phyloP scores from a whole-genome alignment of 192 early-diverging fungal genomes.

The Polychytrium aggregatum region DNA sequence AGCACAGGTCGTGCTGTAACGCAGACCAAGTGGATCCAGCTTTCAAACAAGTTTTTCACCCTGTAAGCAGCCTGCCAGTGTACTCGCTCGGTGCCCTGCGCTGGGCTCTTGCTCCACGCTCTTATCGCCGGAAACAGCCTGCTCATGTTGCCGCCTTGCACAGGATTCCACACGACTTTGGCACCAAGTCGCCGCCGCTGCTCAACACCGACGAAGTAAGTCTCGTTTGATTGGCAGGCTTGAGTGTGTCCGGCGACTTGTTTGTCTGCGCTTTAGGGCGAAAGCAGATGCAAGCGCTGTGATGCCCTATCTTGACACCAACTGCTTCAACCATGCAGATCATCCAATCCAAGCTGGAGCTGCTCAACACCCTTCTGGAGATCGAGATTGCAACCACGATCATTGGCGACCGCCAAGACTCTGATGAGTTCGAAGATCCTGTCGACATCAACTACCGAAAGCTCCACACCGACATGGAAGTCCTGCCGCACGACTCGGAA shows the following conservation, averaged over 20 bases:
- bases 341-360: constrained; percentile 8
- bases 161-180: constrained; percentile 10
- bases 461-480: constrained; percentile 5
- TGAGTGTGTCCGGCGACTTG: too few relatives aligned
- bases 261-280: too few relatives aligned
- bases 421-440: constrained; percentile 5
- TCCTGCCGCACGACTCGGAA: constrained; percentile 4
- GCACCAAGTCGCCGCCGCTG: constrained; percentile 1
- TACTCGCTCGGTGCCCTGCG: too few relatives aligned
- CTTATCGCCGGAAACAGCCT: too few relatives aligned
- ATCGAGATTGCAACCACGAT: constrained; percentile 15
- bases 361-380: constrained; percentile 13
- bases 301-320: too few relatives aligned
- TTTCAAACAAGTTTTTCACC: constrained; percentile 14
- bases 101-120: too few relatives aligned
- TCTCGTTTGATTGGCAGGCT: too few relatives aligned
- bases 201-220: constrained; percentile 3
- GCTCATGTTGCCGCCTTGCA: too few relatives aligned
- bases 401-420: neutral
- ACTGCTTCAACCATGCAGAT: neutral
- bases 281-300: too few relatives aligned
- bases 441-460: constrained; percentile 8
- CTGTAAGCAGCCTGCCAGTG: constrained; percentile 1
- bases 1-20: neutral
- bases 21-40: neutral